A percentile compares a stretch with the other conserved stretches of the same genome.
Conservation (phyloP, 1,139 yeast genomes). For the Lodderomyces metapsilosis region DNA sequence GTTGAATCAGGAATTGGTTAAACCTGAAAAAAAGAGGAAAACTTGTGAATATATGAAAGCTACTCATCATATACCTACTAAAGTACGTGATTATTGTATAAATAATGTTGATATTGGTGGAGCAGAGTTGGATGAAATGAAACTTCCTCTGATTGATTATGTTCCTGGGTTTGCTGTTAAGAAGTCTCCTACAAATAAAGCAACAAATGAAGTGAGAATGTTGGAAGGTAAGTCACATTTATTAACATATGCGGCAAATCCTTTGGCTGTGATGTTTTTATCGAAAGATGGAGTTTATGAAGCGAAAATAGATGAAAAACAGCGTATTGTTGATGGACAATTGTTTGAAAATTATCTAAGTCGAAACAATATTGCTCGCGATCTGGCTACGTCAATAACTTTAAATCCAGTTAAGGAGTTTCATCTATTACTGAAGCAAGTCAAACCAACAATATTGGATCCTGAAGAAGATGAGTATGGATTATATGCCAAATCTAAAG, state of each 20-base stretch:
- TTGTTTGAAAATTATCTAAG: conserved; percentile 24
- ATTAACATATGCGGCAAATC: conserved; percentile 36
- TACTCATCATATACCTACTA: conserved; percentile 21
- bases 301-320: conserved; percentile 20
- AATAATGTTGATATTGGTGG: conserved; percentile 22
- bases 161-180: conserved; percentile 47
- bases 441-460: conserved; percentile 17
- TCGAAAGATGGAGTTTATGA: conserved; percentile 28
- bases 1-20: conserved; percentile 39
- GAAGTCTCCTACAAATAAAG: conserved; percentile 26
- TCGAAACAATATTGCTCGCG: conserved; percentile 14
- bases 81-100: conserved; percentile 23
- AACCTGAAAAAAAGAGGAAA: conserved; percentile 19
- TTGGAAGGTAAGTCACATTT: conserved; percentile 47
- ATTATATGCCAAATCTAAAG: conserved; percentile 17
- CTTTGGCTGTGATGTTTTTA: conserved; percentile 25
- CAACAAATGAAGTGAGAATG: conserved; percentile 30
- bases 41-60: conserved; percentile 25
- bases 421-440: conserved; percentile 11
- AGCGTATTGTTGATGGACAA: conserved; percentile 23
- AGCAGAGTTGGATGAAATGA: conserved; percentile 24
- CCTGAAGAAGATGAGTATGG: conserved; percentile 17
- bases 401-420: conserved; percentile 21
- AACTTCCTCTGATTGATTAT: conserved; percentile 11
- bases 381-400: conserved; percentile 15